Evolutionary conservation across 1,284 basidiomycete species (phyloP).

Genomic region (Apiotrichum mycotoxinovorans): DNA sequence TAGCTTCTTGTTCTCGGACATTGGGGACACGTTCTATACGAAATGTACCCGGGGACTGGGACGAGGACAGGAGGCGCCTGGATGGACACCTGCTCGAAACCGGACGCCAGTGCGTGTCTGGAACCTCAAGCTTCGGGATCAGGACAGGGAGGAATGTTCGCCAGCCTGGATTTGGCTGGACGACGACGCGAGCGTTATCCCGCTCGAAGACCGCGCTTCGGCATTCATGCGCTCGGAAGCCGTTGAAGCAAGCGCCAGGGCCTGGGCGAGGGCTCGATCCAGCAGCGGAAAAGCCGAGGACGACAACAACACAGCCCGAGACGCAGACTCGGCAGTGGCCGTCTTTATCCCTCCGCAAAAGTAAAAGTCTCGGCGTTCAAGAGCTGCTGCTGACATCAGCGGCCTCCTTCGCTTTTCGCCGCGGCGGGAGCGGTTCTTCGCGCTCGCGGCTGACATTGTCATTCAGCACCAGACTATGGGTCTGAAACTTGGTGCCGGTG

Average conservation of each 20-base stretch:
- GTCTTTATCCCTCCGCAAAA: not conserved
- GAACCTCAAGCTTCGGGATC: not conserved
- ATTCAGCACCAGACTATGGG: not conserved
- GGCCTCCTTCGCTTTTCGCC: not conserved
- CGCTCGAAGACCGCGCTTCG: not conserved
- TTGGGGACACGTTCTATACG: slow-evolving; percentile 34
- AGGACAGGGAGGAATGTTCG: not conserved
- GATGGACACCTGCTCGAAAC: slow-evolving; percentile 3
- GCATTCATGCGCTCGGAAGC: not conserved
- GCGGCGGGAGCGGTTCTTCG: not conserved
- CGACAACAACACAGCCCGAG: not conserved
- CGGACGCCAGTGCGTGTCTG: not conserved
- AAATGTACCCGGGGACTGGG: slow-evolving; percentile 18
- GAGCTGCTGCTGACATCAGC: not conserved
- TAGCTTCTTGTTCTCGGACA: slow-evolving; percentile 35
- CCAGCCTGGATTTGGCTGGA: not conserved
- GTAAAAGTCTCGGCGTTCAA: not conserved
- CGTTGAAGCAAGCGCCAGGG: no score
- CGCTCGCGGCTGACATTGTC: not conserved
- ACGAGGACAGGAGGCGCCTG: no score
- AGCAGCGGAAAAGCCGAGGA: no score
- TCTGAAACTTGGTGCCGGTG: not conserved
- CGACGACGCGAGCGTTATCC: not conserved
- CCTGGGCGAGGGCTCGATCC: no score
- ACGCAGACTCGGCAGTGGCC: not conserved